Conservation (phyloP, 2,329 filamentous ascomycete genomes). For the Xylariaceae sp. region DNA sequence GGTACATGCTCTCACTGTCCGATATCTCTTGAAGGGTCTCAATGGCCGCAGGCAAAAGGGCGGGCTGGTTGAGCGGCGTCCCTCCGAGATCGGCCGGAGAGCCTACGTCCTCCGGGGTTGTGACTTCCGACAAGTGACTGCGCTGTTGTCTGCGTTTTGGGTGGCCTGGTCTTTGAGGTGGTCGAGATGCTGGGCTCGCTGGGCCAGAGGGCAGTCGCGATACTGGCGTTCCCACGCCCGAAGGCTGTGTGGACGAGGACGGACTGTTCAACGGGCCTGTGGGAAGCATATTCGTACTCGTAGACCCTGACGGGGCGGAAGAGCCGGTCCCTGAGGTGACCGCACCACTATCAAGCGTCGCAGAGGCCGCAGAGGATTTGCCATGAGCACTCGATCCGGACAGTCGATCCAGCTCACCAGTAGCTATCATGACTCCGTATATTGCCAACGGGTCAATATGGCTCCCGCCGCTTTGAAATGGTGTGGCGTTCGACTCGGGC, state of each 20-base stretch:
- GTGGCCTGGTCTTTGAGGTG: conserved; percentile 11
- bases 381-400: conserved; percentile 7
- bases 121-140: conserved; percentile 24
- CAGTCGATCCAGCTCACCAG: conserved; percentile 21
- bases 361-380: conserved; percentile 5
- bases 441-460: conserved; percentile 16
- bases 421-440: conserved; percentile 18
- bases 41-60: conserved; percentile 4
- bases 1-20: conserved; percentile 5
- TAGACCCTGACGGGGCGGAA: conserved; percentile 4
- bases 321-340: conserved; percentile 6
- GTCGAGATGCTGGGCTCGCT: conserved; percentile 6
- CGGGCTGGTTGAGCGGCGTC: background rate
- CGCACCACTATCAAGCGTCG: conserved; percentile 4
- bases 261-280: too few relatives aligned
- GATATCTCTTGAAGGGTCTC: conserved; percentile 10
- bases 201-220: conserved; percentile 6
- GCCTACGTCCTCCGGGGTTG: conserved; percentile 18
- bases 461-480: conserved; percentile 3
- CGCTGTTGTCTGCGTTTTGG: conserved; percentile 14
- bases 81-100: conserved; percentile 7
- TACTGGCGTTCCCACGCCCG: conserved; percentile 8
- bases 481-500: conserved; percentile 15
- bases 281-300: too few relatives aligned
- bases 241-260: conserved; percentile 3